Evolutionary conservation across 352 stramenopile species (phyloP).

Genomic region (Globisporangium cylindrosporum): DNA sequence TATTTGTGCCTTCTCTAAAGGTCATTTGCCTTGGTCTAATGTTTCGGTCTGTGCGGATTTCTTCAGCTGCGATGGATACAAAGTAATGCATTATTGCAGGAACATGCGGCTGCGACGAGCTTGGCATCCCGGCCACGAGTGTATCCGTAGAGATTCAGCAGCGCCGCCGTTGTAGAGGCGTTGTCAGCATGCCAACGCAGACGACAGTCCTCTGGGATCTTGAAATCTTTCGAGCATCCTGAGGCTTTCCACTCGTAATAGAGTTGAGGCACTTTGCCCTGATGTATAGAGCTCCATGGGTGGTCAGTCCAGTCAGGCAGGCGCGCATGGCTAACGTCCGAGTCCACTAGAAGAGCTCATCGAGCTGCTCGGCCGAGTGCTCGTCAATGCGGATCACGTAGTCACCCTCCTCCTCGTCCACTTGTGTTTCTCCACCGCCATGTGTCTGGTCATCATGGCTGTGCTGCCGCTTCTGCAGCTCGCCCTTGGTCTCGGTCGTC

Average conservation of each 20-base stretch:
- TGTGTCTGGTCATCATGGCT: not conserved
- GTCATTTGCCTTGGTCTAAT: too few relatives aligned
- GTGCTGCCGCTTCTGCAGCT: not conserved
- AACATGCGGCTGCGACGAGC: not conserved
- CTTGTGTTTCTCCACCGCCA: not conserved
- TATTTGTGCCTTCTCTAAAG: not conserved
- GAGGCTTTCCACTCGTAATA: not conserved
- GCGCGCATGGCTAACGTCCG: not conserved
- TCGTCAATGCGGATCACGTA: constrained; percentile 47
- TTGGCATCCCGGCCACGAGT: not conserved
- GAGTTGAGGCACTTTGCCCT: not conserved
- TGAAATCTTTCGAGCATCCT: not conserved
- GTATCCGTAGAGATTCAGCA: not conserved
- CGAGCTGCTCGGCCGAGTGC: constrained; percentile 7
- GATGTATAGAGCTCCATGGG: not conserved
- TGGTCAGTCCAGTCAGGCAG: not conserved
- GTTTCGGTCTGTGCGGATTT: not conserved
- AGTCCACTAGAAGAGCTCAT: not conserved
- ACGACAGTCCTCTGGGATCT: not conserved
- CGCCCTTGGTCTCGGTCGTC: not conserved
- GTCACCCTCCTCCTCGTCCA: constrained; percentile 28
- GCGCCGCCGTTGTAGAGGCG: not conserved
- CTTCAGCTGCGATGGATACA: not conserved
- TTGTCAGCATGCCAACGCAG: not conserved
- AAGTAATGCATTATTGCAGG: not conserved